Evolutionary conservation across 805 yeast species (phyloP).

Genomic region (Saturnispora hagleri): DNA sequence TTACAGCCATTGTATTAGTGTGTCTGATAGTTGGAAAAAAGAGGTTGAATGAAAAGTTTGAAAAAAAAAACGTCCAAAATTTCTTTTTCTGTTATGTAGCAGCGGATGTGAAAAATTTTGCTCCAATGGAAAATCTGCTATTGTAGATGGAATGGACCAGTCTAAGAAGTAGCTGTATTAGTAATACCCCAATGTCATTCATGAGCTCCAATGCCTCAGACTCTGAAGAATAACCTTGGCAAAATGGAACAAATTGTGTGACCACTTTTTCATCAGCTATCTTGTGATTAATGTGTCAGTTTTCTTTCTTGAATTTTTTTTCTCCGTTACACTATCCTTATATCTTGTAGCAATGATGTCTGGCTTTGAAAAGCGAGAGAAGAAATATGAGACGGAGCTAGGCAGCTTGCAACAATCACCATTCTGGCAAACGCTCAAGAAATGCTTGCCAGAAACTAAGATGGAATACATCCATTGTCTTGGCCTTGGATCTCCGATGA

Average conservation of each 20-base stretch:
- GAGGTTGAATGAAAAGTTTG: not conserved
- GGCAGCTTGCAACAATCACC: not conserved
- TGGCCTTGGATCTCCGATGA: conserved; percentile 23
- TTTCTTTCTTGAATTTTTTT: not conserved
- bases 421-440: not conserved
- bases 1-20: conserved; percentile 3
- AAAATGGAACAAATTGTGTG: too few relatives aligned
- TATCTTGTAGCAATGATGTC: not conserved
- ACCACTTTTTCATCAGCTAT: not conserved
- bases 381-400: not conserved
- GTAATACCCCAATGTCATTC: too few relatives aligned
- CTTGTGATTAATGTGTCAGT: not conserved
- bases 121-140: not conserved
- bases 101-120: not conserved
- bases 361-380: not conserved
- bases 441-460: not conserved
- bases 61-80: conserved; percentile 2
- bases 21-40: not conserved
- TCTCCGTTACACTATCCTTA: not conserved
- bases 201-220: too few relatives aligned
- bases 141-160: not conserved
- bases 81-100: not conserved
- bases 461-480: conserved; percentile 17
- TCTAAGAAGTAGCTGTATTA: not conserved
- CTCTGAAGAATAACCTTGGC: too few relatives aligned